Conservation (phyloP, 2,329 filamentous ascomycete genomes). For the Colletotrichum sojae region DNA sequence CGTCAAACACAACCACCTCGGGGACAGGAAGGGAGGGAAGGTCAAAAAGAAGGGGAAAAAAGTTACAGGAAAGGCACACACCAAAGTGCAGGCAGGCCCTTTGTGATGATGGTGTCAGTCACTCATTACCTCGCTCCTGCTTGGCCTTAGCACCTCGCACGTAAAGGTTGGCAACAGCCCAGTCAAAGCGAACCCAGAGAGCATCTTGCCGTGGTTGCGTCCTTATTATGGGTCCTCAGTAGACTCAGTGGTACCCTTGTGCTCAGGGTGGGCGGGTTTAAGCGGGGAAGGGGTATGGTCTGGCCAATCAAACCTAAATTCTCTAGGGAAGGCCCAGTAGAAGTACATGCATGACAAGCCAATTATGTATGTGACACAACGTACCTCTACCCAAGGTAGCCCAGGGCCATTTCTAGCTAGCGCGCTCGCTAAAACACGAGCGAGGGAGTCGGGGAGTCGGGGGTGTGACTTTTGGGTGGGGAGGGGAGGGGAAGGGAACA, state of each 20-base stretch:
- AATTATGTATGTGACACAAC: conserved; percentile 14
- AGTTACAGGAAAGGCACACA: conserved; percentile 19
- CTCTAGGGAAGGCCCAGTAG: conserved; percentile 9
- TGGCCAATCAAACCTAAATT: conserved; percentile 28
- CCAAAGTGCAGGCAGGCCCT: conserved; percentile 40
- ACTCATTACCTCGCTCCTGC: conserved; percentile 26
- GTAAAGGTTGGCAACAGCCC: conserved; percentile 20
- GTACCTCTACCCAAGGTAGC: conserved; percentile 35
- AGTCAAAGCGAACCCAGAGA: conserved; percentile 10
- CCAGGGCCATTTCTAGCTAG: conserved; percentile 23
- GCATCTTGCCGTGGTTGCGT: conserved; percentile 14
- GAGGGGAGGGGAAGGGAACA: background rate
- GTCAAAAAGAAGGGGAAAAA: background rate
- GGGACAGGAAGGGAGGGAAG: background rate
- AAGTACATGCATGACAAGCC: conserved; percentile 37
- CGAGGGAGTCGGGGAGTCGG: conserved; percentile 36
- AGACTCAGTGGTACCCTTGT: conserved; percentile 7
- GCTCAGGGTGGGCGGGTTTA: conserved; percentile 16
- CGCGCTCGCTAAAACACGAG: conserved; percentile 36
- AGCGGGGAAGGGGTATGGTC: conserved; percentile 37
- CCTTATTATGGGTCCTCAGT: conserved; percentile 26
- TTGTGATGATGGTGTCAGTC: conserved; percentile 41
- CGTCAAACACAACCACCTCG: conserved; percentile 23
- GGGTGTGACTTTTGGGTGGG: conserved; percentile 26
- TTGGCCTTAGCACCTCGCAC: conserved; percentile 28